A percentile compares a stretch with the other conserved stretches of the same genome.
phyloP scores from a whole-genome alignment of 1,284 basidiomycete species.

The Trichosporon faecale region DNA sequence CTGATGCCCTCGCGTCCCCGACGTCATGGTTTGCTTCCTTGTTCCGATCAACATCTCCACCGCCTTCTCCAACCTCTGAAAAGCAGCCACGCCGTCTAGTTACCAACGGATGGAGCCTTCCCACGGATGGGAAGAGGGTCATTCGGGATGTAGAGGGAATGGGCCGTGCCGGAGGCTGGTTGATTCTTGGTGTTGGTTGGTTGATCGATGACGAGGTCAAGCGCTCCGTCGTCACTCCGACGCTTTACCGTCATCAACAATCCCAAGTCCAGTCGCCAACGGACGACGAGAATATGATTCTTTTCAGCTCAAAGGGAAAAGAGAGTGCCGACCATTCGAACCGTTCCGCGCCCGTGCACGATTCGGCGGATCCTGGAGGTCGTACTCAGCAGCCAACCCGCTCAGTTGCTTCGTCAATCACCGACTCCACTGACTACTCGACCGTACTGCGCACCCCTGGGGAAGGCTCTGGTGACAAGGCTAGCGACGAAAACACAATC shows the following conservation, averaged over 20 bases:
- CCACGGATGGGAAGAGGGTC: slow-evolving; percentile 42
- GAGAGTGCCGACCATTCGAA: not conserved
- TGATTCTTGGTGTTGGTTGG: slow-evolving; percentile 44
- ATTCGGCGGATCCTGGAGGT: not conserved
- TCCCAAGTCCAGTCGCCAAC: not conserved
- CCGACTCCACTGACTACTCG: slow-evolving; percentile 16
- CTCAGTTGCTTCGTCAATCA: not conserved
- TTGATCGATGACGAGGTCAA: slow-evolving; percentile 31
- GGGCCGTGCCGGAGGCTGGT: slow-evolving; percentile 47
- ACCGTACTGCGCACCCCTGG: slow-evolving; percentile 18
- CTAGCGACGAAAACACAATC: slow-evolving; percentile 17
- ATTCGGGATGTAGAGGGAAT: slow-evolving; percentile 44
- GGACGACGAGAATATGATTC: slow-evolving; percentile 21
- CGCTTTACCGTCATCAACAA: not conserved
- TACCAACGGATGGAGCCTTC: slow-evolving; percentile 39
- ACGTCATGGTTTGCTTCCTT: slow-evolving; percentile 24
- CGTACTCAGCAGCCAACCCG: not conserved
- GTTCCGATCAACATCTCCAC: slow-evolving; percentile 18
- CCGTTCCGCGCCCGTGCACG: not conserved
- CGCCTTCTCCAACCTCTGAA: not conserved
- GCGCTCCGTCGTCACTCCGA: not conserved
- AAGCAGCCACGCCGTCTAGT: not conserved
- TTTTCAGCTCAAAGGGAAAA: slow-evolving; percentile 25
- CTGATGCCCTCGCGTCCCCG: slow-evolving; percentile 14
- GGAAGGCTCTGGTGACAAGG: slow-evolving; percentile 14